Evolutionary conservation across 1,139 yeast genomes (phyloP).

Genomic region (Hemisphaericaspora xylanilytica): DNA sequence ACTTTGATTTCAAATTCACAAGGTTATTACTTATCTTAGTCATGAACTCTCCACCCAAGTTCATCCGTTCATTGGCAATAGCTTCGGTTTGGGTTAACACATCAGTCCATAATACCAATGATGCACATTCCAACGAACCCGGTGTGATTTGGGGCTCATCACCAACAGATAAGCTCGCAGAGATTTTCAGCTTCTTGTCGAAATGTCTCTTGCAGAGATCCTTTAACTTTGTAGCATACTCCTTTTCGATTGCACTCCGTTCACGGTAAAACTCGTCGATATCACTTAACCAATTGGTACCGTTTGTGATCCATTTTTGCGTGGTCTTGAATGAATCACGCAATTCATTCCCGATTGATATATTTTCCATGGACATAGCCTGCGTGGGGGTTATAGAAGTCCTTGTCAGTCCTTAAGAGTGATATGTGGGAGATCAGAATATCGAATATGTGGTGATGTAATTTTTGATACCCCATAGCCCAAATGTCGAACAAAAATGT

Average conservation of each 20-base stretch:
- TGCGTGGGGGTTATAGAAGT: too few species aligned
- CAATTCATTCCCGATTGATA: slow-evolving; percentile 63
- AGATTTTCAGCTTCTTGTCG: slow-evolving; percentile 69
- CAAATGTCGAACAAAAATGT: too few species aligned
- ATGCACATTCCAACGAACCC: slow-evolving; percentile 89
- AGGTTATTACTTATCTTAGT: slow-evolving; percentile 65
- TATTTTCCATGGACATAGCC: slow-evolving; percentile 12
- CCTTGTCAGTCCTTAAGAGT: slow-evolving; percentile 2
- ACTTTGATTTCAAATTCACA: slow-evolving; percentile 49
- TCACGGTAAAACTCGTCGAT: slow-evolving; percentile 82
- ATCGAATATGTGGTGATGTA: too few species aligned
- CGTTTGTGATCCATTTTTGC: slow-evolving; percentile 71
- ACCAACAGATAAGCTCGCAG: slow-evolving; percentile 80
- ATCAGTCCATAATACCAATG: slow-evolving; percentile 94
- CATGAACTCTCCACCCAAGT: slow-evolving; percentile 62
- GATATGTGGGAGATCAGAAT: not conserved
- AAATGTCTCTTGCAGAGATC: slow-evolving; percentile 67
- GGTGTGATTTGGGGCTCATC: slow-evolving; percentile 90
- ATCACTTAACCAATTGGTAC: slow-evolving; percentile 73
- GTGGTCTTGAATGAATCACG: slow-evolving; percentile 79
- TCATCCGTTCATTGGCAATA: slow-evolving; percentile 64
- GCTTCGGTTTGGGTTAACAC: slow-evolving; percentile 81
- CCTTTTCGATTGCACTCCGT: slow-evolving; percentile 76
- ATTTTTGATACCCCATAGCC: too few species aligned
- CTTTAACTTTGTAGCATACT: slow-evolving; percentile 68